phyloP scores from a whole-genome alignment of 106 monocot genomes.

The Hemerocallis citrina region DNA sequence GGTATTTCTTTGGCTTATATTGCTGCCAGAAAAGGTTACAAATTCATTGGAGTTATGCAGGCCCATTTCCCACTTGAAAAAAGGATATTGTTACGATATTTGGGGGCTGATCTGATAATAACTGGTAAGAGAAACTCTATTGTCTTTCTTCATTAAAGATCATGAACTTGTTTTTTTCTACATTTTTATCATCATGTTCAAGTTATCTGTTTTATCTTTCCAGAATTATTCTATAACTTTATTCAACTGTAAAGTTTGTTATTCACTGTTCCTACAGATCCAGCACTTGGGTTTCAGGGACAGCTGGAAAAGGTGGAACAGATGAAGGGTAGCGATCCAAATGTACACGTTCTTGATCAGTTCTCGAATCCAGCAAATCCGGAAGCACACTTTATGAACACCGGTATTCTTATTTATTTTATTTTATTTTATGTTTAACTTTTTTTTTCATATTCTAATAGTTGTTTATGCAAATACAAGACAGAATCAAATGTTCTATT shows the following conservation, averaged over 20 bases:
- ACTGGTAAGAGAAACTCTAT: slow-evolving; percentile 35
- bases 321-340: slow-evolving; percentile 37
- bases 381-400: slow-evolving; percentile 69
- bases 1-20: slow-evolving; percentile 55
- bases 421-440: not conserved
- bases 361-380: slow-evolving; percentile 70
- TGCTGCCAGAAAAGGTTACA: slow-evolving; percentile 65
- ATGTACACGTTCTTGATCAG: slow-evolving; percentile 63
- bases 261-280: slow-evolving; percentile 25
- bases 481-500: not conserved
- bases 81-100: slow-evolving; percentile 47
- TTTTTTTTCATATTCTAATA: not conserved
- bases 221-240: not conserved
- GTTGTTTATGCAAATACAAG: not conserved
- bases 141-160: not conserved
- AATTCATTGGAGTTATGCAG: slow-evolving; percentile 61
- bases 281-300: slow-evolving; percentile 54
- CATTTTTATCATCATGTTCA: not conserved
- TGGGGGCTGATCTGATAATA: slow-evolving; percentile 62
- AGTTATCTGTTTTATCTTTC: not conserved
- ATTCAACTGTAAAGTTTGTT: not conserved
- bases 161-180: not conserved
- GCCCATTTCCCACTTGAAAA: slow-evolving; percentile 54
- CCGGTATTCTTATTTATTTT: slow-evolving; percentile 26
- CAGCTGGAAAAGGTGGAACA: slow-evolving; percentile 27